These are phyloP conservation scores for Lupinus albus DNA, from an alignment of 306 rosid species.

Conservation along the genomic window DNA sequence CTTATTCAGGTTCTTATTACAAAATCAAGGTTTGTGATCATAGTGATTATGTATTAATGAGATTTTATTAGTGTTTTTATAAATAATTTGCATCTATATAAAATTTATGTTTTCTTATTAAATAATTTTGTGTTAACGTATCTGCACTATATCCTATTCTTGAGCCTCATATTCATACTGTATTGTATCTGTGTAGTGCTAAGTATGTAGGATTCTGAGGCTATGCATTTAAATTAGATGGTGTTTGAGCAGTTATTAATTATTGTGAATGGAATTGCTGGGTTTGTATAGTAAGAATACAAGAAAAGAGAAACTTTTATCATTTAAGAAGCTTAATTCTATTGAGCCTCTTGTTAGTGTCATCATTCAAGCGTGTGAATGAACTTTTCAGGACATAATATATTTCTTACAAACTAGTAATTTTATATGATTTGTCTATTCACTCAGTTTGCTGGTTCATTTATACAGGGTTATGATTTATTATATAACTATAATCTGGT, in stretches of 20 bases:
- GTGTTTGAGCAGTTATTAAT: not conserved
- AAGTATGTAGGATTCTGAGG: too few species aligned
- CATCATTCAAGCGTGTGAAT: not conserved
- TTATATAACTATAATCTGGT: not conserved
- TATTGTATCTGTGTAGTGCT: too few species aligned
- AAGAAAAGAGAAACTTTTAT: not conserved
- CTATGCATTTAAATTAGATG: not conserved
- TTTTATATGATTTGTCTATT: not conserved
- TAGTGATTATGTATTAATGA: too few species aligned
- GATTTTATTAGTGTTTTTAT: too few species aligned
- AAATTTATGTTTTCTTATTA: not conserved
- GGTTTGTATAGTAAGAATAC: not conserved
- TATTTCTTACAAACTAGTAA: not conserved
- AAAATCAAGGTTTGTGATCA: too few species aligned
- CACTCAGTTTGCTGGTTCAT: not conserved
- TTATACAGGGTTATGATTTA: constrained; percentile 1
- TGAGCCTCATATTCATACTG: too few species aligned
- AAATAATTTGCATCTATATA: too few species aligned
- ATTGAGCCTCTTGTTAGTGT: not conserved
- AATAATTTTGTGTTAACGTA: too few species aligned
- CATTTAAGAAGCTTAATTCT: not conserved
- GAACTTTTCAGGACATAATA: not conserved
- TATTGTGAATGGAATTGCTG: not conserved
- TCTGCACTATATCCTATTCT: too few species aligned
- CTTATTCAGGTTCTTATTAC: too few species aligned